These are phyloP conservation scores for Cucumis cinereus DNA, from an alignment of 306 rosid genomes.

Conservation along the genomic window DNA sequence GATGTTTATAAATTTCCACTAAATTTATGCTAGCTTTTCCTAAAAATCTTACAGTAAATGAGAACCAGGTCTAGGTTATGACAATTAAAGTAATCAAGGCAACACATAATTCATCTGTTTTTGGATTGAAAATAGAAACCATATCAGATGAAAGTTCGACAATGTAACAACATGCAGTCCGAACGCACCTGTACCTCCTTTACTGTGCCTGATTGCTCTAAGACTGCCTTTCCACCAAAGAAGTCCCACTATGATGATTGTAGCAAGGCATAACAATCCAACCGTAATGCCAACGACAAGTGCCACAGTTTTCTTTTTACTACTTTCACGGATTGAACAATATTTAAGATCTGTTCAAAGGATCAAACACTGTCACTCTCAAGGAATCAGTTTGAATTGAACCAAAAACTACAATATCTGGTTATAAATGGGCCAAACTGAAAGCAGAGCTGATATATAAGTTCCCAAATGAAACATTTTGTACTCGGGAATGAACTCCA, in stretches of 20 bases:
- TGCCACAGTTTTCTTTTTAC: constrained; percentile 15
- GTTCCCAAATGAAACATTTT: background rate
- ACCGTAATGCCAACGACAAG: constrained; percentile 18
- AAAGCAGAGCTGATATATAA: background rate
- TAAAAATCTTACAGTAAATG: background rate
- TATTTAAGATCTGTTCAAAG: constrained; percentile 24
- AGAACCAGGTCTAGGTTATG: background rate
- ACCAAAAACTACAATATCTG: background rate
- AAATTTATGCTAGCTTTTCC: background rate
- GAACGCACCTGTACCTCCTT: background rate
- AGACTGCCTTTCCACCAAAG: constrained; percentile 40
- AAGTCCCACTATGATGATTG: constrained; percentile 30
- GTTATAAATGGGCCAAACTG: background rate
- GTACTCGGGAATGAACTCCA: too few relatives aligned
- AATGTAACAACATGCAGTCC: background rate
- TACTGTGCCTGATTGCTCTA: constrained; percentile 11
- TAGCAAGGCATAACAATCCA: constrained; percentile 27
- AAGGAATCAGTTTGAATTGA: background rate
- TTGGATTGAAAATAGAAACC: background rate
- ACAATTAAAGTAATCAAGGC: background rate
- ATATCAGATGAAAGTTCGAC: background rate
- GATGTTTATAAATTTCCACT: background rate
- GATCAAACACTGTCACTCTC: background rate
- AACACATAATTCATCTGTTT: background rate
- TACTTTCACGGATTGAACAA: constrained; percentile 28